These are phyloP conservation scores for Linnemannia exigua DNA, from an alignment of 192 early-diverging fungal species.

Conservation along the genomic window DNA sequence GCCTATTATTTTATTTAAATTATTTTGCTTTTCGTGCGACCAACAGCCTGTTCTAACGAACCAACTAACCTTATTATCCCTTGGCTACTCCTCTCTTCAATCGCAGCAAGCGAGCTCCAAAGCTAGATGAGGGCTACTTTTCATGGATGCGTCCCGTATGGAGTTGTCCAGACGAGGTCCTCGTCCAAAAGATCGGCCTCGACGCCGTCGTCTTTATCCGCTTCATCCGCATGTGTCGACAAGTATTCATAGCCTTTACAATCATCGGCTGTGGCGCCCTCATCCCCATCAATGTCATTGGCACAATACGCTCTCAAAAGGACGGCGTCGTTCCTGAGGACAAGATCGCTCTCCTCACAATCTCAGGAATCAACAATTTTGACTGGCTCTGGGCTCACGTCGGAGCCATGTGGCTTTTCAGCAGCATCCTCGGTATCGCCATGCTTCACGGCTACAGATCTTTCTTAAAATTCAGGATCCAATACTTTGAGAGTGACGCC, in stretches of 20 bases:
- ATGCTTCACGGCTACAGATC: constrained; percentile 66
- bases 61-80: no score
- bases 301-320: constrained; percentile 49
- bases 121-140: constrained; percentile 72
- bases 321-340: constrained; percentile 26
- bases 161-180: constrained; percentile 67
- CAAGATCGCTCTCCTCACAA: constrained; percentile 42
- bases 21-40: no score
- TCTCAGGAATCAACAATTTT: constrained; percentile 26
- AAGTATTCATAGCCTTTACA: constrained; percentile 69
- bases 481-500: constrained; percentile 69
- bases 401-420: constrained; percentile 71
- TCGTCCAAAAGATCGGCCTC: constrained; percentile 76
- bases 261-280: constrained; percentile 70
- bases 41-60: background rate
- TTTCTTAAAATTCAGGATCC: constrained; percentile 66
- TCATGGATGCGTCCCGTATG: constrained; percentile 74
- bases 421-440: constrained; percentile 64
- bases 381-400: constrained; percentile 77
- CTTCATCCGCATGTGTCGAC: constrained; percentile 72
- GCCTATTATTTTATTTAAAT: background rate
- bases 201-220: constrained; percentile 81
- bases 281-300: constrained; percentile 74
- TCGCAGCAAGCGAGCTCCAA: constrained; percentile 71
- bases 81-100: background rate